Evolutionary conservation across 2,329 filamentous ascomycete species (phyloP), one percentile per base, ranked within the genome.

Genomic region (Fusarium secorum): DNA sequence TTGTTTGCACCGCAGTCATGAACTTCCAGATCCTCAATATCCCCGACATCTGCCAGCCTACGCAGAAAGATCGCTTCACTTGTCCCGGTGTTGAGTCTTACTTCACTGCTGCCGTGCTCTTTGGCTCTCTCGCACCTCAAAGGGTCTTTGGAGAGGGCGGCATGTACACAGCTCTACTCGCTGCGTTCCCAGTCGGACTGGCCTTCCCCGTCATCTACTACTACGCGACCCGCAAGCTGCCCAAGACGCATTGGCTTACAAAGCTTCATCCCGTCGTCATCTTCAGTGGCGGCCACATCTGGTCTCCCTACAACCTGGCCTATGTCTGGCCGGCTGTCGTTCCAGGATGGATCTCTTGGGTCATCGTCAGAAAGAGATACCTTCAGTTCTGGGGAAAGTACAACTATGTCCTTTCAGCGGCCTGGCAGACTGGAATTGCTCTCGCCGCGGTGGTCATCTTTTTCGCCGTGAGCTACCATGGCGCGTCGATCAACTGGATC

Each of bases 341-440:
- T 5, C 79, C 86, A 7, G 84, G 82, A 7, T 85, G 79, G 76
- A 65, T 84, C 22, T 85, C 83, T 7, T 86, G 84, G 83, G 76
- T 85, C 11, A 84, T 81, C 54, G 72, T 85, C 48, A 82, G 83
- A 49, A 74, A 74, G 38, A 79, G 83, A 15, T 85, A 82, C 70
- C 79, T 85, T 20, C 79, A 73, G 0, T 83, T 86, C 69, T 87
- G 86, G 85, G 80, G 83, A 61, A 86, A 86, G 77, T 81, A 81
- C 72, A 82, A 85, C 69, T 86, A 84, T 58, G 83, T 86, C 9
- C 77, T 86, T 4, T 85, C 85, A 2, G 83, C 85, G 2, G 79
- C 84, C 3, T 82, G 84, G 63, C 82, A 79, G 4, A 79, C 81
- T 1, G 84, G 80, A 2, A 81, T 87, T 24, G 84, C 85, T 13